phyloP scores from a whole-genome alignment of 306 rosid genomes.

The Sicyos baderoa region DNA sequence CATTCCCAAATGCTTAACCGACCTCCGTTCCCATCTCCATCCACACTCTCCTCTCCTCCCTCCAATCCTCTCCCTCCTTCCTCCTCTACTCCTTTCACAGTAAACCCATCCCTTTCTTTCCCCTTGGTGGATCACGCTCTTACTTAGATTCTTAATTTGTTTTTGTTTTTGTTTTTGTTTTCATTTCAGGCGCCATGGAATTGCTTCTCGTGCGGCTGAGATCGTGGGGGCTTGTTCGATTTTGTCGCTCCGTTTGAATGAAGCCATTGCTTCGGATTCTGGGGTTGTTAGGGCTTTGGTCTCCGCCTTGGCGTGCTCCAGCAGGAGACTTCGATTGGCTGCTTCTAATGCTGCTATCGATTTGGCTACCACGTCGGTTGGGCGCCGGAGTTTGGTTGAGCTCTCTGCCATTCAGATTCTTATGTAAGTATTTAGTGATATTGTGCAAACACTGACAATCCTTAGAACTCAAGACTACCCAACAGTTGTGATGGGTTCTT shows the following conservation, averaged over 20 bases:
- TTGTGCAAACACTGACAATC: too few relatives aligned
- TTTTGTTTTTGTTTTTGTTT: not conserved
- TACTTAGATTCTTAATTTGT: not conserved
- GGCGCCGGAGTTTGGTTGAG: constrained; percentile 36
- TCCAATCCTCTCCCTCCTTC: constrained; percentile 52
- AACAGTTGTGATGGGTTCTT: too few relatives aligned
- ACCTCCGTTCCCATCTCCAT: constrained; percentile 33
- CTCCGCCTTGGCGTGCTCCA: constrained; percentile 29
- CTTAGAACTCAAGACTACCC: too few relatives aligned
- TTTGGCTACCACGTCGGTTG: constrained; percentile 42
- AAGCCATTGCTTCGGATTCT: constrained; percentile 44
- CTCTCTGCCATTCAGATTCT: constrained; percentile 40
- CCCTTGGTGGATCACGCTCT: not conserved
- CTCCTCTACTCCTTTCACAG: constrained; percentile 43
- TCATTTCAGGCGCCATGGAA: constrained; percentile 24
- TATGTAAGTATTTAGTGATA: constrained; percentile 37
- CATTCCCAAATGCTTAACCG: constrained; percentile 40
- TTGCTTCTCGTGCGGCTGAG: constrained; percentile 31
- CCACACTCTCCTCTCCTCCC: constrained; percentile 22
- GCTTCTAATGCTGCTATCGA: constrained; percentile 70
- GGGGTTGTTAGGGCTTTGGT: constrained; percentile 39
- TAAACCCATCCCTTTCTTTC: constrained; percentile 6
- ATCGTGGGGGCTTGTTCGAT: constrained; percentile 53
- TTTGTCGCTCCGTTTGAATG: constrained; percentile 43
- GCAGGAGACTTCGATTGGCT: constrained; percentile 32